These are phyloP conservation scores for Cinnamomum micranthum DNA, from an alignment of 164 flowering plant species.

Conservation along the genomic window DNA sequence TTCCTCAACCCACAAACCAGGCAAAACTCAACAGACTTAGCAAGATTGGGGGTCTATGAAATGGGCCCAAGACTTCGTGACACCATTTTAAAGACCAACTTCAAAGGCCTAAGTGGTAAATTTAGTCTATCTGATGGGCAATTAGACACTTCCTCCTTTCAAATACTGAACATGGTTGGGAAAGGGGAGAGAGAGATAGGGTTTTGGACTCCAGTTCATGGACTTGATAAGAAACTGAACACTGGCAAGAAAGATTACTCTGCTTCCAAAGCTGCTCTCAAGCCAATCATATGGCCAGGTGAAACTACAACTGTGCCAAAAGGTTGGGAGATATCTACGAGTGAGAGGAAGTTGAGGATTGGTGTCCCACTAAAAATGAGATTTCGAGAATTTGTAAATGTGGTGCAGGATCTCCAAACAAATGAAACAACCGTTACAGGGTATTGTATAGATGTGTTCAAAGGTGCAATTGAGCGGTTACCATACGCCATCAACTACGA, in stretches of 20 bases:
- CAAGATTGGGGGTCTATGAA: constrained; percentile 22
- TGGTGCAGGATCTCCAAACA: constrained; percentile 5
- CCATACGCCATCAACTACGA: constrained; percentile 15
- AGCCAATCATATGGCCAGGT: constrained; percentile 36
- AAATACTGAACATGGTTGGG: constrained; percentile 37
- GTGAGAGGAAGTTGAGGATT: constrained; percentile 26
- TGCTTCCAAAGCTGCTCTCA: constrained; percentile 8
- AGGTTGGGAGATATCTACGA: constrained; percentile 31
- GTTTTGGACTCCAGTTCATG: constrained; percentile 30
- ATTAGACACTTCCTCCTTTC: constrained; percentile 15
- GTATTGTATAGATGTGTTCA: constrained; percentile 17
- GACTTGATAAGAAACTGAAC: constrained; percentile 14
- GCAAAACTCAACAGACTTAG: constrained; percentile 11
- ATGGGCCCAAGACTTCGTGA: constrained; percentile 26
- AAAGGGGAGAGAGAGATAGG: constrained; percentile 28
- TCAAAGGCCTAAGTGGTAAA: constrained; percentile 39
- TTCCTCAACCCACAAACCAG: constrained; percentile 7
- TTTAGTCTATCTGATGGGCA: constrained; percentile 29
- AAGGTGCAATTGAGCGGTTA: constrained; percentile 7
- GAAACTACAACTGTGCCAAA: constrained; percentile 16
- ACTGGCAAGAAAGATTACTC: not conserved
- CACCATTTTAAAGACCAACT: constrained; percentile 14
- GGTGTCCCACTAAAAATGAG: constrained; percentile 31
- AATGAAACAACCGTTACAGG: constrained; percentile 10
- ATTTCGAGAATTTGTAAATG: constrained; percentile 28